Conservation (phyloP, 2,329 filamentous ascomycete species). For the Sporothrix humicola region DNA sequence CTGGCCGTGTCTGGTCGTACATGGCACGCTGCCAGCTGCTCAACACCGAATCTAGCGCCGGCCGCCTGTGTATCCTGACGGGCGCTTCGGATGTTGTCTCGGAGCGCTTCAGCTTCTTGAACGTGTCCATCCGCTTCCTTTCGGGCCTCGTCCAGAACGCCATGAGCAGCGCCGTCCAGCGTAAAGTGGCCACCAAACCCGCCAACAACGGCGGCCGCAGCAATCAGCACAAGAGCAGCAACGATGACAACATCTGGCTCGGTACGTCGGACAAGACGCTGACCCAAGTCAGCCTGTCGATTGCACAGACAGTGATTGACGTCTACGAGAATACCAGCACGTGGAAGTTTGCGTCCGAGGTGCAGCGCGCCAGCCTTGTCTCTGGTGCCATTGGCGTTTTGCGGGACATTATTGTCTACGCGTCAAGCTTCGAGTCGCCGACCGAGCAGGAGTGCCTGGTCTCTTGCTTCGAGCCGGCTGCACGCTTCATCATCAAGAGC, state of each 20-base stretch:
- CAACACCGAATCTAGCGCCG: constrained; percentile 74
- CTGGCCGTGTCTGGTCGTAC: constrained; percentile 88
- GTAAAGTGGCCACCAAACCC: constrained; percentile 61
- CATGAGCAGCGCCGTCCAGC: constrained; percentile 69
- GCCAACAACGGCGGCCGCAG: constrained; percentile 46
- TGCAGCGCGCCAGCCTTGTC: constrained; percentile 73
- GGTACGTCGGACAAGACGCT: constrained; percentile 81
- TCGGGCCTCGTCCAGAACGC: constrained; percentile 77
- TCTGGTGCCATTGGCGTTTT: constrained; percentile 71
- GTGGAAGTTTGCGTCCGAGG: constrained; percentile 77
- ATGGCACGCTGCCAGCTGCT: constrained; percentile 81
- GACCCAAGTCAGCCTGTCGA: constrained; percentile 71
- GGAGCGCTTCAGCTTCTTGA: constrained; percentile 77
- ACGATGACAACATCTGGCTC: constrained; percentile 60
- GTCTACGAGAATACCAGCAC: constrained; percentile 83
- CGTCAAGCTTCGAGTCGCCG: constrained; percentile 67
- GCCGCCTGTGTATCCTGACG: constrained; percentile 77
- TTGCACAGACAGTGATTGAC: constrained; percentile 77
- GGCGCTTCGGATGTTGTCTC: constrained; percentile 80
- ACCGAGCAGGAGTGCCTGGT: constrained; percentile 52
- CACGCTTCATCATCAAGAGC: constrained; percentile 75
- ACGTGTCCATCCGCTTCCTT: constrained; percentile 75
- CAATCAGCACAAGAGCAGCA: constrained; percentile 41
- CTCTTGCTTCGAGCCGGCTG: constrained; percentile 70
- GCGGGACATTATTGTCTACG: constrained; percentile 71